These are phyloP conservation scores for Sporothrix humicola DNA, from an alignment of 2,329 filamentous ascomycete genomes.

Conservation along the genomic window DNA sequence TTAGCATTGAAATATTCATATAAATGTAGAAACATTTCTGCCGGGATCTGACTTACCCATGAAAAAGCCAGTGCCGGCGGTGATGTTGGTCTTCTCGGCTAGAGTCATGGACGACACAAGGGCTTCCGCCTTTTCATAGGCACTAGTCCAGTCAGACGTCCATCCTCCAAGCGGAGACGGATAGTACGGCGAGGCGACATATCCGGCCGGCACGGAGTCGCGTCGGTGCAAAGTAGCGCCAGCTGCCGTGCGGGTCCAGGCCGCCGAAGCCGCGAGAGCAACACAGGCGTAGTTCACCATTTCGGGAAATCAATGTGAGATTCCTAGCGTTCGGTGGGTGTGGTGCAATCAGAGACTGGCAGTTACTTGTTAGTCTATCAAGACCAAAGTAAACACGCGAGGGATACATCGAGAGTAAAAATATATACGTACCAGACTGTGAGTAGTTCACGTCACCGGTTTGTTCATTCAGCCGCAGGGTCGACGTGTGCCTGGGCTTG, in stretches of 20 bases:
- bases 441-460: constrained; percentile 5
- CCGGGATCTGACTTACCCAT: constrained; percentile 59
- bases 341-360: neutral
- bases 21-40: neutral
- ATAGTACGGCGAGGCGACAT: constrained; percentile 67
- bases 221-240: constrained; percentile 40
- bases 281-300: constrained; percentile 25
- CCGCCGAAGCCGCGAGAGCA: constrained; percentile 20
- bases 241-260: constrained; percentile 36
- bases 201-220: constrained; percentile 44
- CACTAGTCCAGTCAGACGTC: constrained; percentile 68
- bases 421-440: constrained; percentile 8
- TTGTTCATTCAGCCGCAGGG: neutral
- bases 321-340: neutral
- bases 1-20: neutral
- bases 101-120: constrained; percentile 78
- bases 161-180: constrained; percentile 76
- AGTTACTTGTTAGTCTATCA: neutral
- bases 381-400: neutral
- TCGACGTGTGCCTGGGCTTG: neutral
- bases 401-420: neutral
- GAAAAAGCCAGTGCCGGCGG: constrained; percentile 70
- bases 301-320: neutral
- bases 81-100: constrained; percentile 81
- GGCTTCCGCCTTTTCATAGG: constrained; percentile 71